These are phyloP conservation scores for Rosa chinensis DNA, from an alignment of 306 rosid species.

Conservation along the genomic window DNA sequence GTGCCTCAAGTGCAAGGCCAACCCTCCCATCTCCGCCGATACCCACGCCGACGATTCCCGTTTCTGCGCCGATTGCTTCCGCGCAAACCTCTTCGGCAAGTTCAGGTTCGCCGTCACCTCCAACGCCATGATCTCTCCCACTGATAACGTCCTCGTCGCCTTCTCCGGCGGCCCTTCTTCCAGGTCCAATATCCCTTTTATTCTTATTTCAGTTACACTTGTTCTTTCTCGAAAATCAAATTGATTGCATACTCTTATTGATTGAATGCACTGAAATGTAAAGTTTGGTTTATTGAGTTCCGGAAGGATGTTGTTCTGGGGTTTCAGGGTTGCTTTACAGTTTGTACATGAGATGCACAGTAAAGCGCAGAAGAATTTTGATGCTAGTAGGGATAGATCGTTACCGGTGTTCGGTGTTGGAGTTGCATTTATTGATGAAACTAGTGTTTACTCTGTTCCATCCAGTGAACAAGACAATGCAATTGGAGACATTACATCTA, in stretches of 20 bases:
- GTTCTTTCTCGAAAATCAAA: too few relatives aligned
- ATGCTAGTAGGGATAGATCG: slow-evolving; percentile 86
- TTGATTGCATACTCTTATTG: too few relatives aligned
- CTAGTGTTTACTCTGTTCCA: slow-evolving; percentile 44
- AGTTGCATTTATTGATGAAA: slow-evolving; percentile 78
- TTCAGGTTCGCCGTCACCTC: slow-evolving; percentile 78
- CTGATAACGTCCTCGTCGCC: slow-evolving; percentile 86
- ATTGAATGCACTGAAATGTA: background rate
- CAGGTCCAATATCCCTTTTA: slow-evolving; percentile 40
- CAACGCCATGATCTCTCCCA: slow-evolving; percentile 82
- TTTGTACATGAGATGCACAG: slow-evolving; percentile 85
- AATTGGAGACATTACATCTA: slow-evolving; percentile 40
- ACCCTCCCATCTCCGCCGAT: slow-evolving; percentile 55
- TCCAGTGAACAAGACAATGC: slow-evolving; percentile 41
- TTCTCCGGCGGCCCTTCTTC: slow-evolving; percentile 96
- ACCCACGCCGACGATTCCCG: slow-evolving; percentile 60
- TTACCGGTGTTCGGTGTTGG: slow-evolving; percentile 88
- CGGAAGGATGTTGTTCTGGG: background rate
- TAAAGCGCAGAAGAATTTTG: slow-evolving; percentile 76
- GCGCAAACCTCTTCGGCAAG: slow-evolving; percentile 68
- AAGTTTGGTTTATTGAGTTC: background rate
- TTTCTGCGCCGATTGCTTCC: slow-evolving; percentile 76
- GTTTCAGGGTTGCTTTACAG: slow-evolving; percentile 76
- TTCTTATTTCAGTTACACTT: background rate
- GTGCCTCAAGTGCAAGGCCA: slow-evolving; percentile 78